Evolutionary conservation across 2,329 filamentous ascomycete genomes (phyloP), one percentile per base, ranked within the genome.

Genomic region (Biscogniauxia marginata): DNA sequence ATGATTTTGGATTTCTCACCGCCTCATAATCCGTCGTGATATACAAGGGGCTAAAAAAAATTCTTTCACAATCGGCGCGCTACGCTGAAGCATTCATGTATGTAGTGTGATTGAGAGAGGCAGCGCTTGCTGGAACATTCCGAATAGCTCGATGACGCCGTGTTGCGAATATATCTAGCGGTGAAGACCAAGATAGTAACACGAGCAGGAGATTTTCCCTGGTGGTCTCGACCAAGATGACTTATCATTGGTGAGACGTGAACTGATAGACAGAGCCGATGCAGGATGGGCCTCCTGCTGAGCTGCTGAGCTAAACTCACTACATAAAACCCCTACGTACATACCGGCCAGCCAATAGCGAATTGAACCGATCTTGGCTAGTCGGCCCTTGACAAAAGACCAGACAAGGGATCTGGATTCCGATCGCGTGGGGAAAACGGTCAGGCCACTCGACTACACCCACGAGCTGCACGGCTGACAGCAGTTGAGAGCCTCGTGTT

Each of bases 401-500:
- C 30, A 39, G 30, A 39, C 30, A 39, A 39, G 30, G 30, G 30
- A 39, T 39, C 30, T 39, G 30, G 30, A 16, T 39, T 39, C 13
- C 30, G 30, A 39, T 39, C 30, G 30, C 30, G 30, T 46, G 44
- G 44, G 44, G 44, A 46, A 46, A 46, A 16, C 44, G 21, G 21
- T 20, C 44, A 39, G 30, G n/a, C 30, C 30, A 39, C 44, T 22
- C 44, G 18, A 16, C n/a, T 9, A 46, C 18, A 23, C 23, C 24
- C 23, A 50, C 24, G 22, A 50, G 7, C 18, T 50, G 48, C 48
- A 50, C 23, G 48, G 48, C 48, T 50, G 48, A 50, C 48, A 19
- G 22, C 48, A 50, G 48, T 7, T 25, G 22, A 39, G 48, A 50
- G 48, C 48, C 48, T 25, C 48, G 48, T 30, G 23, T n/a, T 21